These are phyloP conservation scores for Fusarium newnesense DNA, from an alignment of 2,329 filamentous ascomycete species.

Conservation along the genomic window DNA sequence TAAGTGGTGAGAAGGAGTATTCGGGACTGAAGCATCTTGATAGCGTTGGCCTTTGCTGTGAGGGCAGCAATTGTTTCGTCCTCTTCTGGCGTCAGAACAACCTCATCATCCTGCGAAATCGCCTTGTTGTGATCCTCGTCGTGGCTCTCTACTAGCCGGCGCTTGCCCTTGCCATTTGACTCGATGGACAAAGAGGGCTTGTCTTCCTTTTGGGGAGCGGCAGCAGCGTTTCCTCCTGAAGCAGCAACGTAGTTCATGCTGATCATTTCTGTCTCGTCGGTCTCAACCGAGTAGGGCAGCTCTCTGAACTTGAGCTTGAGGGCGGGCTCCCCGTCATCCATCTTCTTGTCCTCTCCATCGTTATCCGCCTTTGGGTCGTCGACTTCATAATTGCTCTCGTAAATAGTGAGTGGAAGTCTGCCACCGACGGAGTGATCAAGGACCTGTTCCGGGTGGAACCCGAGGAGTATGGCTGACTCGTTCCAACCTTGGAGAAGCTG, in stretches of 20 bases:
- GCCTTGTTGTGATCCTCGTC: constrained; percentile 41
- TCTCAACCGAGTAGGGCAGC: constrained; percentile 88
- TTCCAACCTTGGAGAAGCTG: constrained; percentile 81
- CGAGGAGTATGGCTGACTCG: constrained; percentile 86
- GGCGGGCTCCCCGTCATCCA: constrained; percentile 71
- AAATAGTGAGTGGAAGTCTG: constrained; percentile 89
- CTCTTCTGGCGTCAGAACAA: constrained; percentile 65
- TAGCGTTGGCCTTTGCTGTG: constrained; percentile 89
- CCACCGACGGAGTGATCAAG: constrained; percentile 70
- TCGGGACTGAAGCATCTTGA: constrained; percentile 89
- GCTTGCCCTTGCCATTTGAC: constrained; percentile 64
- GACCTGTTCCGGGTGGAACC: constrained; percentile 79
- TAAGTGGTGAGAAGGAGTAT: constrained; percentile 80
- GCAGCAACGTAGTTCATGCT: constrained; percentile 92
- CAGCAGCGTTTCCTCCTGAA: constrained; percentile 79
- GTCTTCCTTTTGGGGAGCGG: constrained; percentile 63
- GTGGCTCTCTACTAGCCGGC: constrained; percentile 51
- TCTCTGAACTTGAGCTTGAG: constrained; percentile 81
- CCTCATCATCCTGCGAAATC: constrained; percentile 49
- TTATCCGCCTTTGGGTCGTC: constrained; percentile 62
- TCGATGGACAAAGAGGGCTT: constrained; percentile 56
- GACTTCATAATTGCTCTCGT: constrained; percentile 84
- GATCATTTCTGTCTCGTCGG: constrained; percentile 97
- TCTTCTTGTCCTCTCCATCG: constrained; percentile 73
- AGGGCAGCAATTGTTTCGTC: constrained; percentile 73